Percentiles rank a stretch among this genome's conserved stretches.
phyloP scores from a whole-genome alignment of 228 moss, liverwort and hornwort genomes.

The Sphagnum magellanicum region DNA sequence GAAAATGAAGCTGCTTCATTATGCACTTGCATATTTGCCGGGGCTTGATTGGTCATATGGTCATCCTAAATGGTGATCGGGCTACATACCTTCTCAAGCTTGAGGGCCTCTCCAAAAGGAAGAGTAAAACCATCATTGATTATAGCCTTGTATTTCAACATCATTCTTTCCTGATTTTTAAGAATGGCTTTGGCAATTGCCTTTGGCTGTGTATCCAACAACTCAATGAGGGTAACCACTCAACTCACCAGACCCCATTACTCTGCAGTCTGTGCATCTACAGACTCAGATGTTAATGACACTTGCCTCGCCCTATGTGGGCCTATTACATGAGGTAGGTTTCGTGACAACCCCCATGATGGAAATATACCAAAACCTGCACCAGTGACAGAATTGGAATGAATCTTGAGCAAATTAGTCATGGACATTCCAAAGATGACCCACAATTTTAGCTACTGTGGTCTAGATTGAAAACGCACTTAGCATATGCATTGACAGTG shows the following conservation, averaged over 20 bases:
- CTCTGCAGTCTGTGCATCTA: constrained; percentile 41
- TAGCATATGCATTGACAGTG: constrained; percentile 80
- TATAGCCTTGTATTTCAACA: constrained; percentile 64
- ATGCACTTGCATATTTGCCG: too few relatives aligned
- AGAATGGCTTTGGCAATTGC: constrained; percentile 68
- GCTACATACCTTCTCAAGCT: constrained; percentile 65
- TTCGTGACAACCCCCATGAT: constrained; percentile 59
- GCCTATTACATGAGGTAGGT: constrained; percentile 40
- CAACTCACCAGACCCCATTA: constrained; percentile 55
- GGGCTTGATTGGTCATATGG: neutral
- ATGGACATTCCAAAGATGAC: too few relatives aligned
- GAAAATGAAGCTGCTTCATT: neutral
- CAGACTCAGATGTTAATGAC: constrained; percentile 27
- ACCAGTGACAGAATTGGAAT: too few relatives aligned
- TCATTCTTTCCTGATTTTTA: constrained; percentile 58
- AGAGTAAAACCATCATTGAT: constrained; percentile 74
- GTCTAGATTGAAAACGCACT: constrained; percentile 28
- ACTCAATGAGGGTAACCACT: constrained; percentile 35
- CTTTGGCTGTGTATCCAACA: constrained; percentile 24
- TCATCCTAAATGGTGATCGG: neutral
- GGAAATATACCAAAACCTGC: constrained; percentile 62
- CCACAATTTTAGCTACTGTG: too few relatives aligned
- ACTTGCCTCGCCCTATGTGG: constrained; percentile 32
- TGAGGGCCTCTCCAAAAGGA: constrained; percentile 66
- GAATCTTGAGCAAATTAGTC: too few relatives aligned